These are phyloP conservation scores for Carex sylvatica DNA, from an alignment of 202 grass and related monocot species.

Conservation along the genomic window DNA sequence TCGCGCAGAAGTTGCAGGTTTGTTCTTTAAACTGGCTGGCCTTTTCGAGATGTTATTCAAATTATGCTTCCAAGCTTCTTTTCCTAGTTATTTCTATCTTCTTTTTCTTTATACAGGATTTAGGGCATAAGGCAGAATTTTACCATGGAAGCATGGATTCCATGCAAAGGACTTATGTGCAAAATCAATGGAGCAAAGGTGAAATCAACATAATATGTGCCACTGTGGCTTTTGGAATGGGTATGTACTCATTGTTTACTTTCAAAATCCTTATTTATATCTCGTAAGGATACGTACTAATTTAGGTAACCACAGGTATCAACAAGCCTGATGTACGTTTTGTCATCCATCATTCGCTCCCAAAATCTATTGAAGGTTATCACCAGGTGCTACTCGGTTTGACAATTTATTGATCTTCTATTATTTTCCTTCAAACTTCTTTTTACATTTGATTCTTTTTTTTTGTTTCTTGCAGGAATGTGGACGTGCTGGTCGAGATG, in stretches of 20 bases:
- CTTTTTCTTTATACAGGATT: constrained; percentile 43
- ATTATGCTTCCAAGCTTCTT: not conserved
- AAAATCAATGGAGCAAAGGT: constrained; percentile 80
- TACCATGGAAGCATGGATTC: constrained; percentile 95
- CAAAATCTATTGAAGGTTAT: constrained; percentile 99
- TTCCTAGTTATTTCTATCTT: constrained; percentile 22
- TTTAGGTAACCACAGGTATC: constrained; percentile 54
- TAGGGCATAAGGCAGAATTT: constrained; percentile 59
- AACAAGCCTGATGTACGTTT: constrained; percentile 99
- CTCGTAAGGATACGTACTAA: constrained; percentile 31
- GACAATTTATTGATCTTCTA: constrained; percentile 14
- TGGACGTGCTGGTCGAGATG: constrained; percentile 89
- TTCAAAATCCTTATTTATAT: constrained; percentile 30
- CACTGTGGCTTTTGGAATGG: constrained; percentile 98
- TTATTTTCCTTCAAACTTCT: constrained; percentile 10
- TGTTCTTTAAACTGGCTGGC: constrained; percentile 20
- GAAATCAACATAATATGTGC: constrained; percentile 94
- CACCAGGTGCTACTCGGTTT: constrained; percentile 61
- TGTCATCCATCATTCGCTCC: constrained; percentile 97
- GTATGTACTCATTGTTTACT: constrained; percentile 42
- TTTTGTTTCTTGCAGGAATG: constrained; percentile 55
- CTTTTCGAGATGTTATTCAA: constrained; percentile 13
- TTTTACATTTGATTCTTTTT: not conserved
- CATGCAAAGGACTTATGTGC: constrained; percentile 54
- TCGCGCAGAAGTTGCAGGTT: constrained; percentile 76